A percentile compares a stretch with the other conserved stretches of the same genome.
Evolutionary conservation across 108 stramenopile species (phyloP).

Genomic region (Bacterosira constricta): DNA sequence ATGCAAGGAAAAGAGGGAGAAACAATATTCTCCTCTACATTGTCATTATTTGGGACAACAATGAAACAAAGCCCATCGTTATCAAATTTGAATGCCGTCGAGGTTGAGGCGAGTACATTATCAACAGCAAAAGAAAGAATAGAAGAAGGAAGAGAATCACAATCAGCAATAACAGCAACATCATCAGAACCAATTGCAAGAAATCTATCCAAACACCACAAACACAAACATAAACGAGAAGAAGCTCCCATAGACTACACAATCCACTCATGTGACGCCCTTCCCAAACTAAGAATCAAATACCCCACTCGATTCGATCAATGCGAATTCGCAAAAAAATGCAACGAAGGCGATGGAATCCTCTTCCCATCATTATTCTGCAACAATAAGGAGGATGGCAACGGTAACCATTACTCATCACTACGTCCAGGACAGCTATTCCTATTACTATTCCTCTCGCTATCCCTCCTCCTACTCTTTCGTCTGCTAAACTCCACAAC

Average conservation of each 20-base stretch:
- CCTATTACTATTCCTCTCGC: slow-evolving; percentile 3
- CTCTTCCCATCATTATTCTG: slow-evolving; percentile 28
- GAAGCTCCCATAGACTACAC: slow-evolving; percentile 20
- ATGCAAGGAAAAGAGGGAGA: too few species aligned
- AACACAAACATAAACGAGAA: slow-evolving; percentile 1
- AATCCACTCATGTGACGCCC: slow-evolving; percentile 31
- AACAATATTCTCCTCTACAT: too few species aligned
- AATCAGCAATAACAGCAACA: too few species aligned
- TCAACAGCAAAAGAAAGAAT: too few species aligned
- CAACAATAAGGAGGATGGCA: slow-evolving; percentile 40
- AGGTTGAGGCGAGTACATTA: too few species aligned
- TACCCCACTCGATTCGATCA: slow-evolving; percentile 27
- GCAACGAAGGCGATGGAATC: slow-evolving; percentile 74
- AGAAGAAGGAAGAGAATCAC: too few species aligned
- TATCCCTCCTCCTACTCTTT: slow-evolving; percentile 66
- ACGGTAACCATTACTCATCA: neutral
- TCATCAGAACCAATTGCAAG: too few species aligned
- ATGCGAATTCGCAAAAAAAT: slow-evolving; percentile 79
- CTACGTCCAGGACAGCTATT: neutral
- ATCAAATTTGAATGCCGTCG: too few species aligned
- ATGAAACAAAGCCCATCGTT: too few species aligned
- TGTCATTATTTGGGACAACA: too few species aligned
- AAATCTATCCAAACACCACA: neutral
- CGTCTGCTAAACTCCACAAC: slow-evolving; percentile 92
- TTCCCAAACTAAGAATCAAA: slow-evolving; percentile 11